Base-by-base conservation (phyloP, 495 filamentous ascomycete genomes). In the Neurospora sp. region DNA sequence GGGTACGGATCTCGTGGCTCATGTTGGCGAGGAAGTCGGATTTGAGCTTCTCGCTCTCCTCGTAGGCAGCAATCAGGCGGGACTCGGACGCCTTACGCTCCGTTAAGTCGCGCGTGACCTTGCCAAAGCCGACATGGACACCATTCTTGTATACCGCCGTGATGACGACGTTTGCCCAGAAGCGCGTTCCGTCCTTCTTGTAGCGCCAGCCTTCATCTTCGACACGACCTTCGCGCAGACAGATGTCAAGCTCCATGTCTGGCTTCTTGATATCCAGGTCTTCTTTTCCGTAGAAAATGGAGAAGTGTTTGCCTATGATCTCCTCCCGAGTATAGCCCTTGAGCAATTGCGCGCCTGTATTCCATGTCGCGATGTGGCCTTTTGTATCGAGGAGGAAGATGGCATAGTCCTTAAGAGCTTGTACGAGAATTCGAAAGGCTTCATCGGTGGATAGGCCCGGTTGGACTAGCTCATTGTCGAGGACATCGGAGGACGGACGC, bases 191-290 rank as follows among this genome's bases (percentile, higher is more conserved):
- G 76, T 91, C 88, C 74, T 88, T 87, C 9, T 85, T 84, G 75
- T 90, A 89, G 12, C 89, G 86, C 89, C 89, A 91, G 4, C 88
- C 88, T 74, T 91, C 89, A 72, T 91, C 89, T 75, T 91, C 88
- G 18, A 89, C 86, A 9, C 85, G 83, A 40, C 89, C 89, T 16
- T 91, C 87, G 41, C 84, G 85, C 72, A 91, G 69, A 77, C 88
- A 89, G 4, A 88, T 82, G 22, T 84, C 82, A 3, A 91, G 81
- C 72, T 89, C 88, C 70, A 81, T 84, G 37, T 78, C 83, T 1
- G 89, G 88, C 74, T 91, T 91, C 16, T 83, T 76, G 10, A 74
- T 75, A n/a, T 74, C 71, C 18, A 85, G 76, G 61, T 91, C 89
- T 35, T 90, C 87, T 37, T 80, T 75, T 70, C 88, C 81, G 77